Conservation (phyloP, 371 early-diverging fungal species). For the Mortierella sp. region DNA sequence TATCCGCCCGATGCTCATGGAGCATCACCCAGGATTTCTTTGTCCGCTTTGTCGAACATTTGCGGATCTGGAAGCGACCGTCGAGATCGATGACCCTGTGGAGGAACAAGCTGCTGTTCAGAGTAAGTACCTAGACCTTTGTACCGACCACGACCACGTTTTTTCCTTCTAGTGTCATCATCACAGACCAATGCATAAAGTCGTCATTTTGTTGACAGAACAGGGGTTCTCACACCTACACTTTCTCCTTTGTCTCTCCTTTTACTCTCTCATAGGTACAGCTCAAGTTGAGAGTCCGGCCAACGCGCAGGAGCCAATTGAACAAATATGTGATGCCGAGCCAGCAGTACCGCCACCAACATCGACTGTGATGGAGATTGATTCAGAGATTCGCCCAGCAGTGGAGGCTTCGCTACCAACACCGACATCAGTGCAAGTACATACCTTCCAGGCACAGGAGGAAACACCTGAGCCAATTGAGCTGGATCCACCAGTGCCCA, state of each 20-base stretch:
- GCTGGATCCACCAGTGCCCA: constrained; percentile 9
- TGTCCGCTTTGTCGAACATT: constrained; percentile 96
- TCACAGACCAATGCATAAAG: background rate
- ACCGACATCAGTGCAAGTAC: constrained; percentile 25
- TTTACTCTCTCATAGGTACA: constrained; percentile 12
- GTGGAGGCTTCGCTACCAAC: constrained; percentile 24
- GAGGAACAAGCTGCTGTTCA: constrained; percentile 30
- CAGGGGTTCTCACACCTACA: constrained; percentile 5
- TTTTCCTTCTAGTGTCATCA: background rate
- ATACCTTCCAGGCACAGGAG: constrained; percentile 27
- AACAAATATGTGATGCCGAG: constrained; percentile 15
- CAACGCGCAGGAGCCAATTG: constrained; percentile 1
- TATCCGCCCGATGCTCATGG: constrained; percentile 81
- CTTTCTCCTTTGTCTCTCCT: background rate
- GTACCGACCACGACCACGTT: background rate
- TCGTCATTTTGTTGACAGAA: background rate
- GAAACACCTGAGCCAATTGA: background rate
- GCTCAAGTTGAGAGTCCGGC: constrained; percentile 7
- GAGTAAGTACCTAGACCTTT: constrained; percentile 18
- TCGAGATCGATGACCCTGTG: constrained; percentile 74
- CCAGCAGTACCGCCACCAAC: background rate
- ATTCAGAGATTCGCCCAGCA: background rate
- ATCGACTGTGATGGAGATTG: constrained; percentile 9
- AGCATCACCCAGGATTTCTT: constrained; percentile 83
- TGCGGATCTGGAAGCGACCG: constrained; percentile 91